Evolutionary conservation across 805 yeast species (phyloP).

Genomic region (Debaryomyces prosopidis): DNA sequence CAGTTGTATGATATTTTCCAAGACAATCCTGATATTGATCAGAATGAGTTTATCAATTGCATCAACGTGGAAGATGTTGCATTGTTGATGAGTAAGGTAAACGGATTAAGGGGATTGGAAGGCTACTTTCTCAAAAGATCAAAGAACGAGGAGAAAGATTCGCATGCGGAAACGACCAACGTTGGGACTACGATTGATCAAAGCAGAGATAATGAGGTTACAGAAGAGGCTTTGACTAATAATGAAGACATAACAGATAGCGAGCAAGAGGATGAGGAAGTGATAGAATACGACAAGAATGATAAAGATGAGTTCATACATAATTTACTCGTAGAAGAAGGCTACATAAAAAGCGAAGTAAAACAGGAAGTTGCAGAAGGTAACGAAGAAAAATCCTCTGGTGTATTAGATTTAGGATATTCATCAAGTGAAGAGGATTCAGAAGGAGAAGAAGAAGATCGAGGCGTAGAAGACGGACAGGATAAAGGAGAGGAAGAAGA

Average conservation of each 20-base stretch:
- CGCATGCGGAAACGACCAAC: not conserved
- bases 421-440: slow-evolving; percentile 24
- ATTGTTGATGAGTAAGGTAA: slow-evolving; percentile 25
- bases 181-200: not conserved
- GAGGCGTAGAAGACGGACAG: slow-evolving; percentile 2
- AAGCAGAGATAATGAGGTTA: not conserved
- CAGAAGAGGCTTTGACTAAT: not conserved
- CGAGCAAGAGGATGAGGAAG: slow-evolving; percentile 7
- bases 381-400: slow-evolving; percentile 6
- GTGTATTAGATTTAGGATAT: slow-evolving; percentile 19
- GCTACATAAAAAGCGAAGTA: slow-evolving; percentile 10
- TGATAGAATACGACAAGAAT: slow-evolving; percentile 11
- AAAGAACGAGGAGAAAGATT: slow-evolving; percentile 7
- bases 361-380: slow-evolving; percentile 1
- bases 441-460: slow-evolving; percentile 12
- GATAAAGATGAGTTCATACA: slow-evolving; percentile 13
- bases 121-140: slow-evolving; percentile 3
- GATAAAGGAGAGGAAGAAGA: slow-evolving; percentile 5
- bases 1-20: slow-evolving; percentile 27
- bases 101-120: slow-evolving; percentile 16
- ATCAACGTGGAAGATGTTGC: slow-evolving; percentile 33
- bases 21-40: slow-evolving; percentile 19
- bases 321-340: slow-evolving; percentile 20
- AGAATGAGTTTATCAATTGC: slow-evolving; percentile 15
- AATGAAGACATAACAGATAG: slow-evolving; percentile 2